Evolutionary conservation across 2,329 filamentous ascomycete genomes (phyloP).

Genomic region (Fusarium sarcochroum): DNA sequence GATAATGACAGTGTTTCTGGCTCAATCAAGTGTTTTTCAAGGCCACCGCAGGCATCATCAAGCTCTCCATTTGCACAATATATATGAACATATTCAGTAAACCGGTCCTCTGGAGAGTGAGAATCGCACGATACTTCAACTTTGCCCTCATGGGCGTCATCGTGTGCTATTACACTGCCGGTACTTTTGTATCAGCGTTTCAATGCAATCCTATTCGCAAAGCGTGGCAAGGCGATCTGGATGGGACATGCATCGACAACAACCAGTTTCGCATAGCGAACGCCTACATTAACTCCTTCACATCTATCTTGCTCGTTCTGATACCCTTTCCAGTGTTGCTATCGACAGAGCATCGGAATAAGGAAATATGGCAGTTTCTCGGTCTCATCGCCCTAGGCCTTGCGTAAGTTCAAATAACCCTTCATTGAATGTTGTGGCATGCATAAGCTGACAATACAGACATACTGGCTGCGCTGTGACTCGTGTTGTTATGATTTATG

Average conservation of each 20-base stretch:
- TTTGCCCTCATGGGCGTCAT: conserved; percentile 1
- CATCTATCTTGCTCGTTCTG: background rate
- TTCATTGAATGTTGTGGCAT: too few relatives aligned
- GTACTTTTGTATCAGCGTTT: background rate
- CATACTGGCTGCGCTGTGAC: conserved; percentile 4
- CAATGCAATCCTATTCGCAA: conserved; percentile 4
- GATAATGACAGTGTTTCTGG: conserved; percentile 4
- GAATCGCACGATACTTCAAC: background rate
- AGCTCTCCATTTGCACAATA: conserved; percentile 8
- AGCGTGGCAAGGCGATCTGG: conserved; percentile 1
- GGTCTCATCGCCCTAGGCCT: background rate
- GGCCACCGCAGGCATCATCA: background rate
- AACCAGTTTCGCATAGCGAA: background rate
- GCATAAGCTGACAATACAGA: background rate
- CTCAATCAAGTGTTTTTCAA: conserved; percentile 18
- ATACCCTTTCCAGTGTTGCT: conserved; percentile 7
- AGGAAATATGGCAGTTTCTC: conserved; percentile 14
- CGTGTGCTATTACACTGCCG: background rate
- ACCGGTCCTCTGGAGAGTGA: background rate
- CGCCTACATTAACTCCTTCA: conserved; percentile 7
- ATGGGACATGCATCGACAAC: background rate
- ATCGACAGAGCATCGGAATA: background rate
- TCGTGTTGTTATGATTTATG: conserved; percentile 10
- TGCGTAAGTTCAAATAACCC: background rate
- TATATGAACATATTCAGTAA: conserved; percentile 14